Evolutionary conservation across 2,329 filamentous ascomycete genomes (phyloP).

Genomic region (Neofusicoccum parvum): DNA sequence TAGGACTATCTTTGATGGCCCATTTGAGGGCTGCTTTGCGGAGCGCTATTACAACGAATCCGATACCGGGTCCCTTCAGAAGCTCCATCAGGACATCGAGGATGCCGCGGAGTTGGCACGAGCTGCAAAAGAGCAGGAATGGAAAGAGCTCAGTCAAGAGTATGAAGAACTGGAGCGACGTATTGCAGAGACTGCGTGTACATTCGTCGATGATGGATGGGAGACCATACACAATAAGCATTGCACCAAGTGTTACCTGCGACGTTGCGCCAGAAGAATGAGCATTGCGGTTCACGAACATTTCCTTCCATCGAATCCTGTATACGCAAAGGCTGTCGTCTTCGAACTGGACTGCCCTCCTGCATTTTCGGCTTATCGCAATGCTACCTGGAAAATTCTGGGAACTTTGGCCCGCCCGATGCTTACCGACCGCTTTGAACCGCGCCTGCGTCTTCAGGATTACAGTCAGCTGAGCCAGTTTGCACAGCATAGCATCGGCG

Average conservation of each 20-base stretch:
- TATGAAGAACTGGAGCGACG: constrained; percentile 42
- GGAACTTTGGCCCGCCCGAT: constrained; percentile 36
- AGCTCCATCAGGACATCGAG: constrained; percentile 41
- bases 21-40: constrained; percentile 48
- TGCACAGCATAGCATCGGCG: background rate
- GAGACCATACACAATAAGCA: constrained; percentile 23
- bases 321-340: constrained; percentile 47
- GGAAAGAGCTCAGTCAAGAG: constrained; percentile 35
- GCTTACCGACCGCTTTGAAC: constrained; percentile 13
- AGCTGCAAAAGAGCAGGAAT: constrained; percentile 44
- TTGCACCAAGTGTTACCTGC: constrained; percentile 51
- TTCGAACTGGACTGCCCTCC: constrained; percentile 56
- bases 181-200: constrained; percentile 34
- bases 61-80: constrained; percentile 27
- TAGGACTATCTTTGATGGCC: constrained; percentile 53
- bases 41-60: constrained; percentile 46
- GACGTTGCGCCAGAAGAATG: constrained; percentile 41
- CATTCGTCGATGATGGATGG: no score
- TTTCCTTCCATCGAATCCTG: constrained; percentile 46
- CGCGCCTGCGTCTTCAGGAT: constrained; percentile 32
- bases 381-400: constrained; percentile 55
- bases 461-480: constrained; percentile 39
- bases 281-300: constrained; percentile 54
- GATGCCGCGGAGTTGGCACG: constrained; percentile 31
- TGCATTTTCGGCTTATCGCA: constrained; percentile 53